phyloP scores from a whole-genome alignment of 2,329 filamentous ascomycete species.

The Aschersonia sp. region DNA sequence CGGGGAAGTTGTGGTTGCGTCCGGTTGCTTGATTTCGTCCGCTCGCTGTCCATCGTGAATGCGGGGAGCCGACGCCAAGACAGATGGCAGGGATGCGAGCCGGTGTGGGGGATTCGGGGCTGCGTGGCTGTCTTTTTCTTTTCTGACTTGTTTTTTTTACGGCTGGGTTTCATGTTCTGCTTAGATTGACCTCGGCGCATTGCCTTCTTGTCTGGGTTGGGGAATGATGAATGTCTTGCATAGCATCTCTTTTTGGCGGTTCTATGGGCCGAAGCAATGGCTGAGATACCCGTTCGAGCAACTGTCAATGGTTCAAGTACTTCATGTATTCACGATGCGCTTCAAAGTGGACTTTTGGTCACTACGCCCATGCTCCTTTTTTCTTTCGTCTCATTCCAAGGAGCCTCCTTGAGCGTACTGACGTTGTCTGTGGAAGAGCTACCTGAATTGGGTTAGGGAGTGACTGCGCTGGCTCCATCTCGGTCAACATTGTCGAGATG shows the following conservation, averaged over 20 bases:
- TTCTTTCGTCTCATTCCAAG: too few species aligned
- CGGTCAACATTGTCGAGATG: too few species aligned
- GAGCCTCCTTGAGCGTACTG: too few species aligned
- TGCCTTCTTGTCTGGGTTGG: background rate
- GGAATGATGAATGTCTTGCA: background rate
- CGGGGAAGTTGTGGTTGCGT: background rate
- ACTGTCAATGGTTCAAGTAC: too few species aligned
- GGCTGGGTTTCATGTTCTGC: background rate
- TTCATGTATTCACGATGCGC: too few species aligned
- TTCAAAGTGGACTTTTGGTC: too few species aligned
- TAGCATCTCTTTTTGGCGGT: background rate
- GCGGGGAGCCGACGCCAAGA: background rate
- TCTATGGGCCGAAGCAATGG: background rate
- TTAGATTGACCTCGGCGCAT: background rate
- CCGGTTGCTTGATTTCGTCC: background rate
- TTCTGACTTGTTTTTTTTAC: background rate
- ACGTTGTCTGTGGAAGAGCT: too few species aligned
- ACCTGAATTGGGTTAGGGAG: too few species aligned
- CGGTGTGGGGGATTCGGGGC: background rate
- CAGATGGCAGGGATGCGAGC: background rate
- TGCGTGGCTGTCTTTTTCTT: too few species aligned
- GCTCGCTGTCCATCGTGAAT: background rate
- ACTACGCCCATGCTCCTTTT: too few species aligned
- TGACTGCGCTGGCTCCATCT: too few species aligned
- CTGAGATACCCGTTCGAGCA: too few species aligned